Evolutionary conservation across 1,284 basidiomycete species (phyloP).

Genomic region (Schizopora paradoxa): DNA sequence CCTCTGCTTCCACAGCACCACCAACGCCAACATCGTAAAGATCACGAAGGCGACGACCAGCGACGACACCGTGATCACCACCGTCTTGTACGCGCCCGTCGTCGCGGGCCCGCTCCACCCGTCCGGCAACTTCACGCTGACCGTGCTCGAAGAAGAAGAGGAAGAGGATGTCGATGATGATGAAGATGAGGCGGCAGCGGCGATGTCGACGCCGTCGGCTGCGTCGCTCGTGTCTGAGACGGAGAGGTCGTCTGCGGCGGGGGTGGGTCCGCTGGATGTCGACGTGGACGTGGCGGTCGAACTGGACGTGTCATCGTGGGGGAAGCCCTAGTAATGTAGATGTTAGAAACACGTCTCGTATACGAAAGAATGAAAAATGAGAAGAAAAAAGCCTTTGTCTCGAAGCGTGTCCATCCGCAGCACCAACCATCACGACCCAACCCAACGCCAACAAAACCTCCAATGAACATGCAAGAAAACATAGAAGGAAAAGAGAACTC

Average conservation of each 20-base stretch:
- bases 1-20: constrained; percentile 51
- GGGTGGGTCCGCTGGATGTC: too few species aligned
- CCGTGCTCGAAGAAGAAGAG: constrained; percentile 53
- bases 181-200: constrained; percentile 1
- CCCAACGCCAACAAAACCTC: neutral
- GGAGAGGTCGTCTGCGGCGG: too few species aligned
- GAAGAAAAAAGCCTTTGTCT: neutral
- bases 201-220: neutral
- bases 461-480: neutral
- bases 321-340: neutral
- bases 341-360: neutral
- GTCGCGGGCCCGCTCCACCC: too few species aligned
- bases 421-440: neutral
- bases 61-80: constrained; percentile 54
- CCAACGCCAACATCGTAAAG: constrained; percentile 47
- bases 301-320: neutral
- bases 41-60: constrained; percentile 55
- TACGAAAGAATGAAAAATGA: neutral
- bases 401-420: neutral
- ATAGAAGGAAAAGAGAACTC: constrained; percentile 14
- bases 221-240: too few species aligned
- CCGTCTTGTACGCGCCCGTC: constrained; percentile 24
- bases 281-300: constrained; percentile 2
- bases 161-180: neutral
- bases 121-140: constrained; percentile 25